These are phyloP conservation scores for Candida schatavii DNA, from an alignment of 805 yeast species.

Conservation along the genomic window DNA sequence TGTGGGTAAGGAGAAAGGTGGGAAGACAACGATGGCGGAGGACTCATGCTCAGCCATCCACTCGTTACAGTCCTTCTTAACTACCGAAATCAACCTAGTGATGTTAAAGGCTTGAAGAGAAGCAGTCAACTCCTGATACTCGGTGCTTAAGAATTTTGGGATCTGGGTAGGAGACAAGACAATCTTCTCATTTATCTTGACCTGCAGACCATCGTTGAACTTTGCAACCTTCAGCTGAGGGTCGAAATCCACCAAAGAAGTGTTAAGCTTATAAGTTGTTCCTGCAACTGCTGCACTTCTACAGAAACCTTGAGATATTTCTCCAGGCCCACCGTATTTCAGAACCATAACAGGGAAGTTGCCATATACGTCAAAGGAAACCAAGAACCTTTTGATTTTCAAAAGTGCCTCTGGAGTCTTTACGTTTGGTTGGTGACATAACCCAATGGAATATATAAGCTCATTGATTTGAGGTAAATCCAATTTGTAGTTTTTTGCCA, in stretches of 20 bases:
- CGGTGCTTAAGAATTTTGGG: slow-evolving; percentile 40
- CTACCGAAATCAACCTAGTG: slow-evolving; percentile 77
- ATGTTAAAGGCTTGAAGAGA: slow-evolving; percentile 49
- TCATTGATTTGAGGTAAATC: slow-evolving; percentile 77
- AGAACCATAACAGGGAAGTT: slow-evolving; percentile 89
- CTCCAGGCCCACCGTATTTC: slow-evolving; percentile 95
- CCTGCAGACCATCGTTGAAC: slow-evolving; percentile 71
- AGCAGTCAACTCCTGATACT: slow-evolving; percentile 36
- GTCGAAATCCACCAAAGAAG: slow-evolving; percentile 64
- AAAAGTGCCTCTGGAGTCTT: slow-evolving; percentile 73
- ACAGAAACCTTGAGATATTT: slow-evolving; percentile 93
- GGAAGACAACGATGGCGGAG: slow-evolving; percentile 88
- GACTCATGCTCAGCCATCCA: slow-evolving; percentile 88
- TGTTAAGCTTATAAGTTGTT: slow-evolving; percentile 82
- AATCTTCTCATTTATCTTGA: slow-evolving; percentile 75
- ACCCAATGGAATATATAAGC: slow-evolving; percentile 81
- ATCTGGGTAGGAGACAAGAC: slow-evolving; percentile 70
- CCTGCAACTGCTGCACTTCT: slow-evolving; percentile 98
- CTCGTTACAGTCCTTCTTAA: slow-evolving; percentile 81
- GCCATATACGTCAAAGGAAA: slow-evolving; percentile 89
- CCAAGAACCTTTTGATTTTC: slow-evolving; percentile 77
- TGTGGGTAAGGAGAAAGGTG: slow-evolving; percentile 72
- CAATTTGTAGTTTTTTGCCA: slow-evolving; percentile 64
- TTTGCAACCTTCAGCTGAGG: slow-evolving; percentile 62
- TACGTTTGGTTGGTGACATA: slow-evolving; percentile 59